Base-by-base conservation (phyloP, 768 basidiomycete genomes). In the Cyclocybe cylindracea region DNA sequence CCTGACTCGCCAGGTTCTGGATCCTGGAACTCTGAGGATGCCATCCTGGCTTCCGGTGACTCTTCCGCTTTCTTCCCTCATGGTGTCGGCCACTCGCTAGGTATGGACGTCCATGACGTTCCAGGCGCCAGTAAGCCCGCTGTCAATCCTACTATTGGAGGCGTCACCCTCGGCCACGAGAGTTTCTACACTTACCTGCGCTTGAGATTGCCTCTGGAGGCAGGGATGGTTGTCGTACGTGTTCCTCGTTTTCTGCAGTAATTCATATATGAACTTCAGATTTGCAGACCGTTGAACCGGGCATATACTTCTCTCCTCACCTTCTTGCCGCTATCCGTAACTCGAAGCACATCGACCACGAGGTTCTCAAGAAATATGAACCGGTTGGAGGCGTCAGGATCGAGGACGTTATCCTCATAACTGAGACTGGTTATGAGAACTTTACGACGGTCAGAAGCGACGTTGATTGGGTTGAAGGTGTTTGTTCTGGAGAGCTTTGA, bases 61-160 rank as follows among this genome's bases (percentile, higher is more conserved):
- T 86, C 86, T 55, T 72, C 85, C 1, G 91, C 92, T 0, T 98
- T 98, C 77, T 98, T 91, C 80, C 95, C 95, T 8, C 95, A 98
- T 63, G 96, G 95, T 2, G 74, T 89, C 36, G 93, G 94, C 0
- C 95, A 98, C 65, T 89, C 89, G 5, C 74, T 98, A 38, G 96
- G 96, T 9, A 75, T 97, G 69, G 96, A 98, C 65, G 94, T 98
- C 2, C 96, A 97, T 64, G 95, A 97, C 61, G 91, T 89, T 1
- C 89, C 92, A 0, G 82, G 78, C 41, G 87, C 87, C n/a, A 89
- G 82, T 67, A 91, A 85, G 65, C 91, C 88, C n/a, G 66, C 52
- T 7, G 70, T 72, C 11, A 87, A 82, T 59, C 70, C 72, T 1
- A 85, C 82, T 2, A 77, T 85, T 53, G 62, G 54, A 35, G 68